phyloP scores from a whole-genome alignment of 169 alveolate genomes.

The Plasmodium gallinaceum region DNA sequence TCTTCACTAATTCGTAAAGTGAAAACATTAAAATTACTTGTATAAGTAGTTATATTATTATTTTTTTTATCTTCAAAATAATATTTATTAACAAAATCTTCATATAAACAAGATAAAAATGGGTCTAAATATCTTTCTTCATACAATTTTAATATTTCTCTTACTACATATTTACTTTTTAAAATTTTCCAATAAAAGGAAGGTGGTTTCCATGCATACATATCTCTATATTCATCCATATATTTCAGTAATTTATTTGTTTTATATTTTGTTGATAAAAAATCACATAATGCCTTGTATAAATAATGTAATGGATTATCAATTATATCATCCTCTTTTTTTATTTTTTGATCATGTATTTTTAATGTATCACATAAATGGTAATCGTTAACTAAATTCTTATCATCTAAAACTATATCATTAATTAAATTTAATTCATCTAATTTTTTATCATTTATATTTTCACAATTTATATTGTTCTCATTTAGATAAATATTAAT shows the following conservation, averaged over 20 bases:
- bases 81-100: slow-evolving; percentile 86
- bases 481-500: too few relatives aligned
- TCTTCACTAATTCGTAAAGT: slow-evolving; percentile 92
- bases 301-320: slow-evolving; percentile 24
- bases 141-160: slow-evolving; percentile 87
- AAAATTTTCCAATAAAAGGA: slow-evolving; percentile 88
- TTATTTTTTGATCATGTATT: background rate
- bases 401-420: background rate
- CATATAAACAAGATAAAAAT: slow-evolving; percentile 88
- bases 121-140: slow-evolving; percentile 87
- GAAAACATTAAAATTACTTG: slow-evolving; percentile 92
- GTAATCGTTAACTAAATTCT: too few relatives aligned
- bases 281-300: slow-evolving; percentile 85
- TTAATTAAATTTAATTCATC: background rate
- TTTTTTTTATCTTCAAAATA: slow-evolving; percentile 60
- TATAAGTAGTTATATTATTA: slow-evolving; percentile 80
- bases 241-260: slow-evolving; percentile 86
- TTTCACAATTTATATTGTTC: too few relatives aligned
- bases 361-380: background rate
- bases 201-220: slow-evolving; percentile 92
- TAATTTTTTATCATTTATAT: background rate
- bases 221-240: slow-evolving; percentile 89
- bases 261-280: slow-evolving; percentile 85
- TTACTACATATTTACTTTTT: slow-evolving; percentile 83
- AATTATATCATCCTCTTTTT: background rate